Conservation (phyloP, 352 stramenopile species). For the Globisporangium cylindrosporum region DNA sequence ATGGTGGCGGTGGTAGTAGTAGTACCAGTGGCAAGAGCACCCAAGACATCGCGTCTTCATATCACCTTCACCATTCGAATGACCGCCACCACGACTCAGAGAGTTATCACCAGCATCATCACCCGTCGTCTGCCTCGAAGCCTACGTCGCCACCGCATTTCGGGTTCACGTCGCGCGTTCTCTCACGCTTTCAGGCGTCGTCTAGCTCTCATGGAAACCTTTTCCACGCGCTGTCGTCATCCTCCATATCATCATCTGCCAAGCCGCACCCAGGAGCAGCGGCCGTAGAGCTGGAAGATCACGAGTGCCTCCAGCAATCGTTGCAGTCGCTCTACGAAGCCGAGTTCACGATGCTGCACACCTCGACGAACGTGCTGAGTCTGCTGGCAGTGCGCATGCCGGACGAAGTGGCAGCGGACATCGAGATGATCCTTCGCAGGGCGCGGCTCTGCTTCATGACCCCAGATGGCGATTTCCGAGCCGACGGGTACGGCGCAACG, state of each 20-base stretch:
- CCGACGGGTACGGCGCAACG: conserved; percentile 57
- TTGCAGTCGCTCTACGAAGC: conserved; percentile 53
- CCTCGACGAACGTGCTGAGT: conserved; percentile 53
- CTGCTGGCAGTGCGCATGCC: conserved; percentile 52
- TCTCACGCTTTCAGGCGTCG: conserved; percentile 61
- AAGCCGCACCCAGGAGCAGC: conserved; percentile 5
- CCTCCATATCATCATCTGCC: conserved; percentile 15
- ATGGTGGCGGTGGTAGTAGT: neutral
- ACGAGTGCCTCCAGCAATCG: conserved; percentile 31
- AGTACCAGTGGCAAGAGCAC: neutral
- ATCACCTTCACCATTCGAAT: neutral
- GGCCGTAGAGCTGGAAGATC: conserved; percentile 22
- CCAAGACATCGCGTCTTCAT: neutral
- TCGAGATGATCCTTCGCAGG: conserved; percentile 37
- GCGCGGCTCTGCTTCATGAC: conserved; percentile 53
- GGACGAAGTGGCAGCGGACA: conserved; percentile 28
- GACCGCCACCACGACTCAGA: conserved; percentile 11
- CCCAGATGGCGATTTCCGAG: conserved; percentile 56
- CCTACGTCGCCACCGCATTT: conserved; percentile 27
- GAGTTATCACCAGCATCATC: neutral
- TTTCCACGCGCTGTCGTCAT: conserved; percentile 50
- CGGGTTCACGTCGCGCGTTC: conserved; percentile 68
- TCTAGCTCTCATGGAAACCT: conserved; percentile 50
- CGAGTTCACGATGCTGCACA: conserved; percentile 60
- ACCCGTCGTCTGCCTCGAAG: neutral